These are phyloP conservation scores for Schizonepeta tenuifolia DNA, from an alignment of 257 asterid genomes.

Conservation along the genomic window DNA sequence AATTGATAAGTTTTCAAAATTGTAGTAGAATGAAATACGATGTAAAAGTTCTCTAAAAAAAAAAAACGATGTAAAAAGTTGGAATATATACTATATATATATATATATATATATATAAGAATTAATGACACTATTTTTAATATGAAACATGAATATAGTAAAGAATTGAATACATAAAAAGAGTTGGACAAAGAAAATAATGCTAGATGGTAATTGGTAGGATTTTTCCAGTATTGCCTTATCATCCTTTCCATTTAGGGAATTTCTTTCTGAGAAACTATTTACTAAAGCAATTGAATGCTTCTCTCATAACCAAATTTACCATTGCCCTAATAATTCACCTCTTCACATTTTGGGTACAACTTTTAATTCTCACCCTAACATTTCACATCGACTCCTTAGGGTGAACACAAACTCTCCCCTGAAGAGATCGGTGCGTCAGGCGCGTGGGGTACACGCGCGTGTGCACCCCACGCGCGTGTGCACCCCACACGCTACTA, in stretches of 20 bases:
- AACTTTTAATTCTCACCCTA: background rate
- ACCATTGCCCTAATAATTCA: constrained; percentile 14
- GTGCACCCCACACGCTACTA: no score
- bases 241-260: background rate
- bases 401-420: no score
- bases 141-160: background rate
- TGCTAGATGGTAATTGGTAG: background rate
- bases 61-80: no score
- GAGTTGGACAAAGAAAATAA: background rate
- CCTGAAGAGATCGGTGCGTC: no score
- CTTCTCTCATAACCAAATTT: constrained; percentile 6
- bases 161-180: background rate
- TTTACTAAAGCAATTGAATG: constrained; percentile 21
- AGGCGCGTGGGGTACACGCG: no score
- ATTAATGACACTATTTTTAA: no score
- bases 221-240: background rate
- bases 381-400: background rate
- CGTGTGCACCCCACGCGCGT: no score
- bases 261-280: background rate
- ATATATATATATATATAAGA: no score
- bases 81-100: no score
- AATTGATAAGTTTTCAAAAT: no score
- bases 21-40: no score
- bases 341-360: constrained; percentile 26
- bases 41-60: no score